Conservation (phyloP, 2,329 filamentous ascomycete species). For the Chalaropsis thielavioides region DNA sequence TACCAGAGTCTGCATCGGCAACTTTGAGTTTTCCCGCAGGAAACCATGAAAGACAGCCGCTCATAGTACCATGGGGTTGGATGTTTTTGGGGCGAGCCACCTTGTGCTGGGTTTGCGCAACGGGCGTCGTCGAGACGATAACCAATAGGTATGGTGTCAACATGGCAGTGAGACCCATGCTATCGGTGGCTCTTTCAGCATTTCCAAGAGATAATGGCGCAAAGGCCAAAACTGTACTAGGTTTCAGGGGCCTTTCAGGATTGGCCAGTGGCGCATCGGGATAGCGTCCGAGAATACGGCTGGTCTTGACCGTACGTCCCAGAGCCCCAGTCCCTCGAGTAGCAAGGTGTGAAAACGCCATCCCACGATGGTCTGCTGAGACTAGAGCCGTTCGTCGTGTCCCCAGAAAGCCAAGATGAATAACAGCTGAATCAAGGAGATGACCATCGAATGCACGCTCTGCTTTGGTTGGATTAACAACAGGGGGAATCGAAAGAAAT, state of each 20-base stretch:
- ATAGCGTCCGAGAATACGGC: constrained; percentile 80
- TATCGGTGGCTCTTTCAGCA: constrained; percentile 73
- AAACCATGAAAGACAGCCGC: constrained; percentile 92
- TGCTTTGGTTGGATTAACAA: constrained; percentile 50
- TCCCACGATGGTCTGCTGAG: constrained; percentile 84
- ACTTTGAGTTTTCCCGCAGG: constrained; percentile 85
- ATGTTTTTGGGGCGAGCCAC: constrained; percentile 82
- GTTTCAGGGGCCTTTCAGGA: constrained; percentile 58
- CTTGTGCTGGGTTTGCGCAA: constrained; percentile 95
- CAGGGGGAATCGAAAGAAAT: constrained; percentile 72
- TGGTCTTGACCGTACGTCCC: constrained; percentile 74
- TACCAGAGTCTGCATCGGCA: constrained; percentile 49
- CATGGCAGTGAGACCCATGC: constrained; percentile 83
- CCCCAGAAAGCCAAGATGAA: constrained; percentile 88
- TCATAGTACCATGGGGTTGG: constrained; percentile 77
- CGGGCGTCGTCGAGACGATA: constrained; percentile 89
- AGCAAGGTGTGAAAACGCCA: constrained; percentile 96
- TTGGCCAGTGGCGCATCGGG: constrained; percentile 48
- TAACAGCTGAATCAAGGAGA: constrained; percentile 58
- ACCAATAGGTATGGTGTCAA: constrained; percentile 90
- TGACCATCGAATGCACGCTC: constrained; percentile 56
- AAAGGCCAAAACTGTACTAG: constrained; percentile 89
- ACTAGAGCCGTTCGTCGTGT: constrained; percentile 88
- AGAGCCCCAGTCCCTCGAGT: constrained; percentile 79
- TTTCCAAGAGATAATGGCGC: constrained; percentile 86